These are phyloP conservation scores for Kingdonia uniflora DNA, from an alignment of 164 flowering plant species.

Conservation along the genomic window DNA sequence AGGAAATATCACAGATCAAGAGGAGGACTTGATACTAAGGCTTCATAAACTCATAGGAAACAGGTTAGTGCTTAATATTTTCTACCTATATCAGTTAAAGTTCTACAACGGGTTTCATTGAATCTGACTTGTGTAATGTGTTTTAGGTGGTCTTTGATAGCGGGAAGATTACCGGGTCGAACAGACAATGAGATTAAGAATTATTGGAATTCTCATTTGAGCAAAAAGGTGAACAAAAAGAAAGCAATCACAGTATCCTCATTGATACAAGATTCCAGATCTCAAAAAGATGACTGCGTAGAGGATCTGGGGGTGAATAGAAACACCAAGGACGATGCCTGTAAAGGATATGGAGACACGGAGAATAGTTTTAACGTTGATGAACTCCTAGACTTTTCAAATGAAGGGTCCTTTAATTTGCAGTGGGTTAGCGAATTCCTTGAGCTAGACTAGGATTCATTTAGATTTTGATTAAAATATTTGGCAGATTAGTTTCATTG, in stretches of 20 bases:
- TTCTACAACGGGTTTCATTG: too few species aligned
- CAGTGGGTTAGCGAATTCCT: conserved; percentile 11
- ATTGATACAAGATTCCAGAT: conserved; percentile 1
- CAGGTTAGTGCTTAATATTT: conserved; percentile 1
- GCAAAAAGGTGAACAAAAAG: conserved; percentile 9
- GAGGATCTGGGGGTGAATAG: neutral
- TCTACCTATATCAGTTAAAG: too few species aligned
- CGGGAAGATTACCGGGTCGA: conserved; percentile 11
- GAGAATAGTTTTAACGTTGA: conserved; percentile 5
- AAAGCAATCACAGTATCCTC: neutral
- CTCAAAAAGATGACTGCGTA: neutral
- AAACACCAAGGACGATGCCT: neutral
- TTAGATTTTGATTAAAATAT: neutral
- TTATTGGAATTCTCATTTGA: conserved; percentile 15
- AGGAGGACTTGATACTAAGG: conserved; percentile 12
- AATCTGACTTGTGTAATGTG: neutral
- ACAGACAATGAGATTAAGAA: conserved; percentile 16
- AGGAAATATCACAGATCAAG: conserved; percentile 13
- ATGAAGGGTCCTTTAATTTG: conserved; percentile 5
- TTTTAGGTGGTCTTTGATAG: conserved; percentile 12
- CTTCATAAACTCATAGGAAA: conserved; percentile 13
- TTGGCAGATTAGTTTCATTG: too few species aligned
- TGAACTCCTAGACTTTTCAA: conserved; percentile 11
- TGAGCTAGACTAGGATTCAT: conserved; percentile 1
- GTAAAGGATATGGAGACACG: neutral